Conservation (phyloP, 108 stramenopile genomes). For the Ochromonas danica region DNA sequence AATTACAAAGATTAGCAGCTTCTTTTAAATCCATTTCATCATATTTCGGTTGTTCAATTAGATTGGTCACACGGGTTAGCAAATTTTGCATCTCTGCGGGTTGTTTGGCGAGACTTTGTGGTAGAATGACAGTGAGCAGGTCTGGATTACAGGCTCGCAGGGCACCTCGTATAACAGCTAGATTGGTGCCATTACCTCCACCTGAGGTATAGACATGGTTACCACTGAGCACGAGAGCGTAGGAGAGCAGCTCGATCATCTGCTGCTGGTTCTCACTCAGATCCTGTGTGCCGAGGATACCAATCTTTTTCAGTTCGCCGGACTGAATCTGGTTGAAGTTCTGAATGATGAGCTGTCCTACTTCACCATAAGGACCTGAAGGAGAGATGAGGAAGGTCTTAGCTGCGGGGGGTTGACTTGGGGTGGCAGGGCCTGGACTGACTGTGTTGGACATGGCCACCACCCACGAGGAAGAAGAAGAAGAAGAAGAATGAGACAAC, state of each 20-base stretch:
- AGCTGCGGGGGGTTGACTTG: not conserved
- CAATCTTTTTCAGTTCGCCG: not conserved
- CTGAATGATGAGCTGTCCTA: not conserved
- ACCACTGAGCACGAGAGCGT: constrained; percentile 13
- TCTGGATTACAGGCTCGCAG: constrained; percentile 19
- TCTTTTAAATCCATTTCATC: constrained; percentile 11
- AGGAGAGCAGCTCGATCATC: not conserved
- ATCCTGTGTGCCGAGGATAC: not conserved
- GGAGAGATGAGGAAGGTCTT: not conserved
- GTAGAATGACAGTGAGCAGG: constrained; percentile 1
- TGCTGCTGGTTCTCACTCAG: constrained; percentile 1
- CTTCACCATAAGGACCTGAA: not conserved
- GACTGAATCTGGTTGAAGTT: not conserved
- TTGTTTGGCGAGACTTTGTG: constrained; percentile 4
- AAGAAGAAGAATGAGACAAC: not conserved
- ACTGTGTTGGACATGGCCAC: not conserved
- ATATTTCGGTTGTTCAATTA: constrained; percentile 11
- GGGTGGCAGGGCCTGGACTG: not conserved
- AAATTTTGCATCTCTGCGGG: not conserved
- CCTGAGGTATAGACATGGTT: constrained; percentile 20
- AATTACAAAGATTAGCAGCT: constrained; percentile 21
- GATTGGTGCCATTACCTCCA: not conserved
- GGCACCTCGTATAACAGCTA: constrained; percentile 2
- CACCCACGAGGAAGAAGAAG: not conserved
- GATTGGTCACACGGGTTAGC: not conserved